A percentile compares a stretch with the other conserved stretches of the same genome.
Evolutionary conservation across 2,329 filamentous ascomycete genomes (phyloP).

Genomic region (Pyrenophora seminiperda): DNA sequence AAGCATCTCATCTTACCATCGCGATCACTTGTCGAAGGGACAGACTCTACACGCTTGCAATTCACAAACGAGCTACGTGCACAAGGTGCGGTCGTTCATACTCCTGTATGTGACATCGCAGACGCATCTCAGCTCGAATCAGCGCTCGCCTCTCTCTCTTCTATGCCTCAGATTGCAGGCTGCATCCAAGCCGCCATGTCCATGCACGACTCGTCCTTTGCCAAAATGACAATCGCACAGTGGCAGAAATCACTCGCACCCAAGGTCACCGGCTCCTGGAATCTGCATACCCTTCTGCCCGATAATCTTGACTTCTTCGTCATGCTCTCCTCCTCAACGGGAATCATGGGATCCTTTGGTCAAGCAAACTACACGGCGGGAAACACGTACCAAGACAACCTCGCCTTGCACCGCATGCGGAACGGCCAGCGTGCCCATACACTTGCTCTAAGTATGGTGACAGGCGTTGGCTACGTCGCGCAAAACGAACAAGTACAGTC

Average conservation of each 20-base stretch:
- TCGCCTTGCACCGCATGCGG: constrained; percentile 27
- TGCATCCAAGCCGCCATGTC: constrained; percentile 34
- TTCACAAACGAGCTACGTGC: constrained; percentile 15
- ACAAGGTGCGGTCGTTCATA: constrained; percentile 14
- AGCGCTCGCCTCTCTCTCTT: constrained; percentile 4
- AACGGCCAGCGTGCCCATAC: constrained; percentile 22
- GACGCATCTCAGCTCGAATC: constrained; percentile 6
- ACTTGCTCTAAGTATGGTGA: constrained; percentile 26
- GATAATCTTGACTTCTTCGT: constrained; percentile 33
- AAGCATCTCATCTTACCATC: constrained; percentile 29
- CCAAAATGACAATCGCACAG: constrained; percentile 24
- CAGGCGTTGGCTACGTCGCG: constrained; percentile 20
- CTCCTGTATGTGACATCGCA: constrained; percentile 27
- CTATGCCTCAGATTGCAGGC: constrained; percentile 30
- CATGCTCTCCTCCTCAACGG: constrained; percentile 27
- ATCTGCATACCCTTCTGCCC: constrained; percentile 29
- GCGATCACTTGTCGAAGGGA: constrained; percentile 11
- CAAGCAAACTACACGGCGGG: constrained; percentile 36
- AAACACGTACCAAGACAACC: constrained; percentile 32
- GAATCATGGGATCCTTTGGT: constrained; percentile 25
- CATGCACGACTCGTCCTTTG: constrained; percentile 24
- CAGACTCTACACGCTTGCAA: constrained; percentile 4
- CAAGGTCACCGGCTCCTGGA: constrained; percentile 46
- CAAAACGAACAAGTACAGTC: constrained; percentile 19
- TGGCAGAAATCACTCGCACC: constrained; percentile 18